Base-by-base conservation (phyloP, 805 yeast species). In the Kodamaea kakaduensis region DNA sequence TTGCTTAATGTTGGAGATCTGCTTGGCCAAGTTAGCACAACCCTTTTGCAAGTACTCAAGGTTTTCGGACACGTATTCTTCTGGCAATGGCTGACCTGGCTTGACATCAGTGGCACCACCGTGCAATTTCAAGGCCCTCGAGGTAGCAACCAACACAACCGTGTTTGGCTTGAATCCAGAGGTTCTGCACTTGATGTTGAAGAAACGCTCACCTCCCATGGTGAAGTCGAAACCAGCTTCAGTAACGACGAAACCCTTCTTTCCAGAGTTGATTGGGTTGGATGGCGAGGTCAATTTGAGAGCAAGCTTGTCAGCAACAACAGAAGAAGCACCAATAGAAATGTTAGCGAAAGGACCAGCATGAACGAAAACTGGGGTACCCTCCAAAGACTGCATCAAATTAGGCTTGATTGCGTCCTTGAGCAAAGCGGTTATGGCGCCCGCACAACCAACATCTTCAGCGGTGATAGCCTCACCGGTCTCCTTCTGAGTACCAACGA, bases 171-270 rank as follows among this genome's bases (percentile, higher is more conserved):
- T 65, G 40, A 84, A 71, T 4, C 96, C 96, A 25, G 94, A 83
- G 13, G 95, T 74, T 59, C 97, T 81, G 62, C 97, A 88, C 69
- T 90, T 90, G 61, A 90, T 90, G 69, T 90, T 87, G 64, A 90
- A 77, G 67, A 90, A 90, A 54, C 97, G 77, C 70, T 90, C 98
- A 50, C 97, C 97, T 47, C 98, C 98, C 97, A 90, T 90, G 32
- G 97, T 90, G 71, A 93, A 90, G 64, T 90, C 97, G 66, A 90
- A 90, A 35, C 98, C 98, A 25, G 97, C 97, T 63, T 90, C 98
- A 33, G 98, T 90, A 42, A 90, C 86, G 37, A 88, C 97, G 56
- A 77, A 90, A 47, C 97, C 97, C 42, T 70, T 68, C 38, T 48
- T 41, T 36, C 78, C 73, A 42, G 50, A 59, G 49, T 67, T 67